Conservation (phyloP, 306 rosid genomes). For the Medicago lupulina region DNA sequence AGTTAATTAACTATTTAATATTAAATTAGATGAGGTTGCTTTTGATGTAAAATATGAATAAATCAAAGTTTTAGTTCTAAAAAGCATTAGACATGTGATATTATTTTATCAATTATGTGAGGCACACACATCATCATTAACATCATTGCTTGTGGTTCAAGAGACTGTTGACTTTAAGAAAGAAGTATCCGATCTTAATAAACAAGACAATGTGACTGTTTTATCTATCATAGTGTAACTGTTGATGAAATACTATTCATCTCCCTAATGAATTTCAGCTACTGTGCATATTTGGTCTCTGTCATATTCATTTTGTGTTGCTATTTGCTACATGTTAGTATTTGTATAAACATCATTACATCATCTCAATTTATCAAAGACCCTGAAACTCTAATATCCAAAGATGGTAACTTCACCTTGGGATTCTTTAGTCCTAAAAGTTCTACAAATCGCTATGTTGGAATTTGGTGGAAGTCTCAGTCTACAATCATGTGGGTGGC, state of each 20-base stretch:
- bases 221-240: neutral
- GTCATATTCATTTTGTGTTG: neutral
- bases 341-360: slow-evolving; percentile 7
- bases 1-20: no score
- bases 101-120: neutral
- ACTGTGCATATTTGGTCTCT: neutral
- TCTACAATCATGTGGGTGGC: slow-evolving; percentile 40
- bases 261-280: neutral
- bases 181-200: neutral
- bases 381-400: slow-evolving; percentile 33
- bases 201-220: neutral
- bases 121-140: no score
- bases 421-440: slow-evolving; percentile 34
- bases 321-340: neutral
- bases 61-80: neutral
- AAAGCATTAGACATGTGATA: neutral
- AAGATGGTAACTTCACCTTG: slow-evolving; percentile 36
- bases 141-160: neutral
- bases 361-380: slow-evolving; percentile 33
- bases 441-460: slow-evolving; percentile 20
- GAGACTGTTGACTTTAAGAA: neutral
- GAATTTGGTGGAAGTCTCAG: slow-evolving; percentile 30
- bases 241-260: neutral
- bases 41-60: neutral
- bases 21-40: neutral